Conservation (phyloP, 106 monocot genomes). For the Acorus gramineus region DNA sequence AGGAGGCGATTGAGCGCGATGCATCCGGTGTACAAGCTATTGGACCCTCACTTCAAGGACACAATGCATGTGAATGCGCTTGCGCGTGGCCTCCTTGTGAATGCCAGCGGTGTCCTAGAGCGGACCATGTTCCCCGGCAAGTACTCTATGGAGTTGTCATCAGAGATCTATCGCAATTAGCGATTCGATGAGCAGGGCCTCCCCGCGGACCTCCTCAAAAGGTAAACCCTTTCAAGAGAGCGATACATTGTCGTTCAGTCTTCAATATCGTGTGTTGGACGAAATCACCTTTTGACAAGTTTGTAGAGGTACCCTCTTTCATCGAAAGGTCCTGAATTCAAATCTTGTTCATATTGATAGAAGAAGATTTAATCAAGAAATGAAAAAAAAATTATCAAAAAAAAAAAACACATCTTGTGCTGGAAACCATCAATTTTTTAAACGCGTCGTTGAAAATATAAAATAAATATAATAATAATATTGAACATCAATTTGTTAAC, state of each 20-base stretch:
- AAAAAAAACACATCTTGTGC: too few species aligned
- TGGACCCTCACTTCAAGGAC: constrained; percentile 75
- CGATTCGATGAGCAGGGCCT: constrained; percentile 54
- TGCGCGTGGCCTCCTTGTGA: constrained; percentile 44
- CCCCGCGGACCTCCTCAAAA: constrained; percentile 64
- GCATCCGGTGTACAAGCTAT: constrained; percentile 65
- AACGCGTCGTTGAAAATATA: background rate
- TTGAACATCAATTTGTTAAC: too few species aligned
- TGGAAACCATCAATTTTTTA: background rate
- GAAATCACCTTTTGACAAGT: too few species aligned
- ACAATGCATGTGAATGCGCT: constrained; percentile 66
- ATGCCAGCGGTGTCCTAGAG: constrained; percentile 69
- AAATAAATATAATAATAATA: too few species aligned
- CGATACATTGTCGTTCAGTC: too few species aligned
- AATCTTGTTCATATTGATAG: too few species aligned
- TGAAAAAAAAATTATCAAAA: too few species aligned
- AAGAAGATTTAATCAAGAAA: too few species aligned
- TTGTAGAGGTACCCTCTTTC: too few species aligned
- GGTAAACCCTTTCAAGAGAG: constrained; percentile 13
- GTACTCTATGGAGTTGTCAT: constrained; percentile 49
- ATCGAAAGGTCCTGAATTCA: too few species aligned
- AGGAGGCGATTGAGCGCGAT: constrained; percentile 58
- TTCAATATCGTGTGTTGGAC: too few species aligned
- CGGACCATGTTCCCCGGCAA: constrained; percentile 57
- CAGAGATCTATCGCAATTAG: constrained; percentile 50